phyloP scores from a whole-genome alignment of 2,329 filamentous ascomycete species.

The Ophiostoma ulmi region DNA sequence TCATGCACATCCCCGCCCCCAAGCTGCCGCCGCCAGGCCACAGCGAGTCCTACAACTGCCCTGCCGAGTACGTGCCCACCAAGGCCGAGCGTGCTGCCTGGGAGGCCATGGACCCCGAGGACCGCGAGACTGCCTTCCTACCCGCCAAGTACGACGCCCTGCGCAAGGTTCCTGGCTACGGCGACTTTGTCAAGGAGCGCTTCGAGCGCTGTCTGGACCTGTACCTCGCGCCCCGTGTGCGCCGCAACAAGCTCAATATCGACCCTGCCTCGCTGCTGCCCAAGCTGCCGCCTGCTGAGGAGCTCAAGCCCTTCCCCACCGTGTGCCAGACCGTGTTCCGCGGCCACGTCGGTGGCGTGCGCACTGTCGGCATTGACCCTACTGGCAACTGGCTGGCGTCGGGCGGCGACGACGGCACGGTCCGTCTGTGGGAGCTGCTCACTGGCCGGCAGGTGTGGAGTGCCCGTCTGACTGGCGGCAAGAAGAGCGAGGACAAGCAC shows the following conservation, averaged over 20 bases:
- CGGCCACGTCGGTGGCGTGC: conserved; percentile 83
- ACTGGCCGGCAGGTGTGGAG: conserved; percentile 87
- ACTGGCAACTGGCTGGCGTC: conserved; percentile 81
- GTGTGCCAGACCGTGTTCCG: conserved; percentile 80
- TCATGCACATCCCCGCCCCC: conserved; percentile 92
- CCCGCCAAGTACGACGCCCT: conserved; percentile 77
- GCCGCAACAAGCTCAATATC: conserved; percentile 92
- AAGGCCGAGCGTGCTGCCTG: conserved; percentile 77
- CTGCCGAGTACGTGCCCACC: conserved; percentile 85
- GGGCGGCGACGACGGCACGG: conserved; percentile 89
- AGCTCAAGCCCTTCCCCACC: conserved; percentile 91
- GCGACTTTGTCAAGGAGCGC: conserved; percentile 84
- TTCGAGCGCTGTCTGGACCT: conserved; percentile 94
- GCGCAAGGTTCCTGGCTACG: conserved; percentile 88
- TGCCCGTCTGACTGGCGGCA: conserved; percentile 61
- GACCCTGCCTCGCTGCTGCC: conserved; percentile 89
- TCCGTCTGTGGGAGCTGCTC: conserved; percentile 81
- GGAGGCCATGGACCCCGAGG: conserved; percentile 82
- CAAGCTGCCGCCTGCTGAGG: conserved; percentile 86
- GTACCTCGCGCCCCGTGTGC: conserved; percentile 86
- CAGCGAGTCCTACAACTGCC: conserved; percentile 85
- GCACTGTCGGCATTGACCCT: conserved; percentile 79
- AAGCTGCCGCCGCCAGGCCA: conserved; percentile 91
- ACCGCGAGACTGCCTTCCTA: conserved; percentile 82
- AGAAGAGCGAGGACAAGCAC: conserved; percentile 39